Evolutionary conservation across 1,284 basidiomycete species (phyloP).

Genomic region (Mycena sp.): DNA sequence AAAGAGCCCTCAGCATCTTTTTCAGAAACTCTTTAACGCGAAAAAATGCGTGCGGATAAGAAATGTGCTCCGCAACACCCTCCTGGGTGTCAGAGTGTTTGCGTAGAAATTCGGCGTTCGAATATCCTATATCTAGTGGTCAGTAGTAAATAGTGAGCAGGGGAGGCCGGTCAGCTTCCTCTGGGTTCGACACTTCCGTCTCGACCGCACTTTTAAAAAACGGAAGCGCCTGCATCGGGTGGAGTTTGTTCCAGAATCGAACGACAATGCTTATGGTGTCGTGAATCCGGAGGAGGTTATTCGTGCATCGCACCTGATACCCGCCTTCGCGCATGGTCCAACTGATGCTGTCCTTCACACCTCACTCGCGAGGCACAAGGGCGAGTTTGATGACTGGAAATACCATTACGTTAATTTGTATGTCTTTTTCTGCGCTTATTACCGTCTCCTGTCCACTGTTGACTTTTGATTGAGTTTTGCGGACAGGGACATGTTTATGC

Average conservation of each 20-base stretch:
- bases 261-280: slow-evolving; percentile 13
- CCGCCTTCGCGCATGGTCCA: slow-evolving; percentile 11
- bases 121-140: too few species aligned
- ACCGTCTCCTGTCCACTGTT: not conserved
- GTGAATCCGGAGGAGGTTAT: slow-evolving; percentile 18
- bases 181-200: slow-evolving; percentile 9
- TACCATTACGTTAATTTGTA: slow-evolving; percentile 21
- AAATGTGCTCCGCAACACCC: too few species aligned
- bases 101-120: too few species aligned
- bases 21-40: too few species aligned
- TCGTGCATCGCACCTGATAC: slow-evolving; percentile 14
- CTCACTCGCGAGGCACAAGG: not conserved
- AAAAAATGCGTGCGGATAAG: too few species aligned
- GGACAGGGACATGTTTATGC: slow-evolving; percentile 25
- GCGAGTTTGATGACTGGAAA: slow-evolving; percentile 11
- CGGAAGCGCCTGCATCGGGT: slow-evolving; percentile 7
- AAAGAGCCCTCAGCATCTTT: too few species aligned
- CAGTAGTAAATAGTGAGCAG: too few species aligned
- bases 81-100: too few species aligned
- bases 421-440: too few species aligned
- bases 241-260: slow-evolving; percentile 8
- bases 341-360: not conserved
- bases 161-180: too few species aligned
- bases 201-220: not conserved
- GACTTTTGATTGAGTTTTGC: slow-evolving; percentile 12